Conservation (phyloP, 495 filamentous ascomycete genomes). For the Lichenothelia convexa region DNA sequence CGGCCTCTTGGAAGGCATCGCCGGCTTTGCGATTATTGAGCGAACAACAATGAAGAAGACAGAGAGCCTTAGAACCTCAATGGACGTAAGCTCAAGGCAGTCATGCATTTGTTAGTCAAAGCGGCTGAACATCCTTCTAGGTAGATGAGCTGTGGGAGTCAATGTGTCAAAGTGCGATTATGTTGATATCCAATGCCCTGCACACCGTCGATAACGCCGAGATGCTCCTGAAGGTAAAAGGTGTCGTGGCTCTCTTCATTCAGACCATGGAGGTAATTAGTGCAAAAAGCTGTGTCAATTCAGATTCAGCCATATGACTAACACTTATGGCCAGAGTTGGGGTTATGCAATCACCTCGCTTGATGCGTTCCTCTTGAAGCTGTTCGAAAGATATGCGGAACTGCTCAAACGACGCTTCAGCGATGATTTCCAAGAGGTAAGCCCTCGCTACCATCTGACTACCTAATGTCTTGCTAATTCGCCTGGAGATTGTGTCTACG, state of each 20-base stretch:
- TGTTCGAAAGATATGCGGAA: conserved; percentile 88
- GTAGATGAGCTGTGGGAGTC: conserved; percentile 97
- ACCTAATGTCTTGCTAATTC: not conserved
- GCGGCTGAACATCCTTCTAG: conserved; percentile 20
- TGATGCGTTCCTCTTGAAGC: conserved; percentile 59
- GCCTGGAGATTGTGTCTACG: conserved; percentile 62
- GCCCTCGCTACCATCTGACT: not conserved
- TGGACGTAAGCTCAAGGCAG: conserved; percentile 54
- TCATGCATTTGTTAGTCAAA: not conserved
- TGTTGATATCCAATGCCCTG: conserved; percentile 58
- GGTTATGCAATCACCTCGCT: conserved; percentile 65
- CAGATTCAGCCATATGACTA: conserved; percentile 2
- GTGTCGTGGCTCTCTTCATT: conserved; percentile 81
- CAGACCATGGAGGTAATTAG: conserved; percentile 75
- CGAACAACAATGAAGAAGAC: conserved; percentile 78
- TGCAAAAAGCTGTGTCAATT: not conserved
- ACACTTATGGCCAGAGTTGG: conserved; percentile 43
- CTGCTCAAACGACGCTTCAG: conserved; percentile 80
- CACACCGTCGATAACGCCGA: conserved; percentile 66
- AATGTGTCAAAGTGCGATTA: conserved; percentile 77
- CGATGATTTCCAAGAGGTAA: conserved; percentile 79
- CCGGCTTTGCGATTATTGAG: conserved; percentile 93
- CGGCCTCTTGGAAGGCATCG: conserved; percentile 76
- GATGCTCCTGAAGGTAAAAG: conserved; percentile 75
- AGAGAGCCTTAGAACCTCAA: conserved; percentile 58